A percentile compares a stretch with the other conserved stretches of the same genome.
phyloP scores from a whole-genome alignment of 1,284 basidiomycete genomes.

The Anthracocystis walkeri region DNA sequence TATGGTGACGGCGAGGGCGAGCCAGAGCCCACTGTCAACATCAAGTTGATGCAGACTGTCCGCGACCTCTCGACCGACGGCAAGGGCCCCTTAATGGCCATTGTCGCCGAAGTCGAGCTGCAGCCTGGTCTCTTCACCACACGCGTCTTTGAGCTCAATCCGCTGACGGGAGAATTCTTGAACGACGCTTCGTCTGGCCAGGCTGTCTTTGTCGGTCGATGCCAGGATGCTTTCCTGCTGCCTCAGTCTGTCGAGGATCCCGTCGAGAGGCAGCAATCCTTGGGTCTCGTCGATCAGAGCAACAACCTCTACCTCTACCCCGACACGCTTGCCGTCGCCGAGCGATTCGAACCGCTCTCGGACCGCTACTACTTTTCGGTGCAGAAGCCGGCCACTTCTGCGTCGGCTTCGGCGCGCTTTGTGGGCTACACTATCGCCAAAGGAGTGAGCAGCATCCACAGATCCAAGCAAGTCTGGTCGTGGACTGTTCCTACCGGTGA shows the following conservation, averaged over 20 bases:
- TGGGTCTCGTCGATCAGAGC: conserved; percentile 76
- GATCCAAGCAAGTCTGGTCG: conserved; percentile 51
- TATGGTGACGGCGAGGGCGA: conserved; percentile 64
- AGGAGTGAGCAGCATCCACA: conserved; percentile 38
- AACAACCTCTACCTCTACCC: conserved; percentile 68
- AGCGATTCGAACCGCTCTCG: conserved; percentile 43
- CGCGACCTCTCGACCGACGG: conserved; percentile 56
- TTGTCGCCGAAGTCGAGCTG: conserved; percentile 62
- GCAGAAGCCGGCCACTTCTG: conserved; percentile 9
- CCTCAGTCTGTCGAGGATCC: conserved; percentile 45
- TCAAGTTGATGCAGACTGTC: conserved; percentile 58
- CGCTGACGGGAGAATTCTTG: conserved; percentile 62
- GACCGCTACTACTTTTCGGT: conserved; percentile 44
- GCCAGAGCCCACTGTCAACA: conserved; percentile 49
- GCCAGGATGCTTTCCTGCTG: conserved; percentile 57
- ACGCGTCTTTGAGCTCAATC: conserved; percentile 65
- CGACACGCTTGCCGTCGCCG: conserved; percentile 43
- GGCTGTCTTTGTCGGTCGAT: conserved; percentile 47
- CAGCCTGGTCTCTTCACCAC: conserved; percentile 47
- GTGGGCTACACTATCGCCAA: conserved; percentile 44
- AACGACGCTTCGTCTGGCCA: conserved; percentile 45
- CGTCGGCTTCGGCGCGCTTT: conserved; percentile 22
- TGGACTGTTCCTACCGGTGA: conserved; percentile 50
- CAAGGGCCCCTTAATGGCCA: conserved; percentile 52
- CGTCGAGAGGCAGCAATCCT: conserved; percentile 70